Conservation (phyloP, 179 eudicot species). For the Spergularia azorica region DNA sequence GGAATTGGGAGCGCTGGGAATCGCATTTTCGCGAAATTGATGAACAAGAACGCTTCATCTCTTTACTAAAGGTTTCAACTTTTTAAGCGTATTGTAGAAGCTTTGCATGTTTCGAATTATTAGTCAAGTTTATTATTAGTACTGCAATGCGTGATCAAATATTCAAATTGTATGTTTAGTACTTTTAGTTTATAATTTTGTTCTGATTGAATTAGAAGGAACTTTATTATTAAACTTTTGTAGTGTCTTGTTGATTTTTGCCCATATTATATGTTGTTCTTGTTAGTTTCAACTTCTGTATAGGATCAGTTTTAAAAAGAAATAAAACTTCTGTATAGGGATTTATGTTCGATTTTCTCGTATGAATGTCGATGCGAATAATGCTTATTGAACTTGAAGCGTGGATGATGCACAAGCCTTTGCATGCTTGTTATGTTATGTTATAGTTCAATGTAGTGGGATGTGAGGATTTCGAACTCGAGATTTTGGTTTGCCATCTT, state of each 20-base stretch:
- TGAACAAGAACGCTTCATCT: slow-evolving; percentile 68
- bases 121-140: not conserved
- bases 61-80: slow-evolving; percentile 37
- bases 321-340: too few relatives aligned
- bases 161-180: not conserved
- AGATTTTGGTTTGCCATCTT: not conserved
- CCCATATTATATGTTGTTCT: not conserved
- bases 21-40: slow-evolving; percentile 78
- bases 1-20: slow-evolving; percentile 92
- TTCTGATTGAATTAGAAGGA: not conserved
- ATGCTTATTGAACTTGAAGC: not conserved
- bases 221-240: not conserved
- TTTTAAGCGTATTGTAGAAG: not conserved
- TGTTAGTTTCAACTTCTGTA: not conserved
- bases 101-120: not conserved
- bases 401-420: not conserved
- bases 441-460: not conserved
- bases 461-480: not conserved
- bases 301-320: too few relatives aligned
- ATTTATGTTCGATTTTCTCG: not conserved
- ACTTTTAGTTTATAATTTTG: not conserved
- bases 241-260: not conserved
- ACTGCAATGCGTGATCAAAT: not conserved
- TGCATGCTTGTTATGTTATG: not conserved
- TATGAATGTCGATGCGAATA: not conserved